Base-by-base conservation (phyloP, 106 monocot genomes). In the Acorus calamus region DNA sequence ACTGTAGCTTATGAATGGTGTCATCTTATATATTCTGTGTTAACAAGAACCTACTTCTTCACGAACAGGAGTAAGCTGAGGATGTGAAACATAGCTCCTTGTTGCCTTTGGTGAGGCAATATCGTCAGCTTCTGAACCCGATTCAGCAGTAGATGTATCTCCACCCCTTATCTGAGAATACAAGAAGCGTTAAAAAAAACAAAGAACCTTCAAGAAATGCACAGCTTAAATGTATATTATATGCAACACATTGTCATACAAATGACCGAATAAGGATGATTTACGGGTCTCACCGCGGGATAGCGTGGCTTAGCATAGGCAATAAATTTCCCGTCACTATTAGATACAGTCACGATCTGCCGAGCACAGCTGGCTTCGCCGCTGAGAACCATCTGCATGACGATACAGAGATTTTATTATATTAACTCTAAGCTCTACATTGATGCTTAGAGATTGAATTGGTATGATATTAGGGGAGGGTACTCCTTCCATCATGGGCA, bases 341-440 rank as follows among this genome's bases (percentile, higher is more conserved):
- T 81, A 50, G 81, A 77, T 53, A 85, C 73, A 12, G 84, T 81
- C 14, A 81, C 74, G 60, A 80, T 78, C 69, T 86, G 61, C 52
- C 55, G 78, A 62, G 78, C 70, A 11, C 71, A 77, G 68, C 68
- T 61, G 41, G 68, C 70, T 43, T 69, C 56, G 12, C 85, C 83
- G 72, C 51, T 80, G 74, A 83, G 85, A 67, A 93, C 68, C 78
- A 89, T 83, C 93, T 93, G 71, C 52, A 66, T 9, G 69, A 9
- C 55, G 46, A 49, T 57, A 49, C 44, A 52, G 28, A 28, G 28
- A 28, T 28, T n/a, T n/a, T n/a, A n/a, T n/a, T n/a, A n/a, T n/a
- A n/a, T n/a, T n/a, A n/a, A n/a, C n/a, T n/a, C n/a, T 28, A 28
- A 28, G 28, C 28, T 28, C 28, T 28, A 28, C 28, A 28, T 28